Percentiles rank a stretch among this genome's conserved stretches.
These are phyloP conservation scores for Backusella morwellensis DNA, from an alignment of 192 early-diverging fungal species.

Conservation along the genomic window DNA sequence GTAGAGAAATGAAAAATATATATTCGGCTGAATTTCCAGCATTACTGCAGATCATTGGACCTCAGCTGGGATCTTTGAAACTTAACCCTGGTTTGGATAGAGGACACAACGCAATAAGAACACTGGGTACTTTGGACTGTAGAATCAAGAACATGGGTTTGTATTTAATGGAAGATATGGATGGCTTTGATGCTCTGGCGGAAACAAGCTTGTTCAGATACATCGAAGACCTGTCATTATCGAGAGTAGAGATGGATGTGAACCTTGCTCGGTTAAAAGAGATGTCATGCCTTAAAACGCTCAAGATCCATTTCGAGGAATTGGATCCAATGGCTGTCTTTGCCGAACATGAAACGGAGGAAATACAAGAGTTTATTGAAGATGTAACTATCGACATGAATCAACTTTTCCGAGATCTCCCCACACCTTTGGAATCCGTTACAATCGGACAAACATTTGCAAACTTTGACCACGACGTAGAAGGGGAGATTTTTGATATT, in stretches of 20 bases:
- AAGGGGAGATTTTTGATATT: neutral
- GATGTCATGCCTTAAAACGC: neutral
- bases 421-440: neutral
- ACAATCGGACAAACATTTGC: neutral
- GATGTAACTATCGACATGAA: neutral
- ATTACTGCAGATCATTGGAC: neutral
- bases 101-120: neutral
- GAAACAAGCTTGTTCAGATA: neutral
- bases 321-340: neutral
- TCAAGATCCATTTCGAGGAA: neutral
- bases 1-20: neutral
- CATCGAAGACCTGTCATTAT: neutral
- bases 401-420: neutral
- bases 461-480: neutral
- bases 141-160: neutral
- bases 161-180: neutral
- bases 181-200: neutral
- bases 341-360: neutral
- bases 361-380: neutral
- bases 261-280: neutral
- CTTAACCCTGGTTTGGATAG: neutral
- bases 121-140: neutral
- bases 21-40: neutral
- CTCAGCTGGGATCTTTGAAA: neutral
- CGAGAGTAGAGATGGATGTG: neutral